Evolutionary conservation across 2,329 filamentous ascomycete genomes (phyloP), one percentile per base, ranked within the genome.

Genomic region (Coniella lustricola): DNA sequence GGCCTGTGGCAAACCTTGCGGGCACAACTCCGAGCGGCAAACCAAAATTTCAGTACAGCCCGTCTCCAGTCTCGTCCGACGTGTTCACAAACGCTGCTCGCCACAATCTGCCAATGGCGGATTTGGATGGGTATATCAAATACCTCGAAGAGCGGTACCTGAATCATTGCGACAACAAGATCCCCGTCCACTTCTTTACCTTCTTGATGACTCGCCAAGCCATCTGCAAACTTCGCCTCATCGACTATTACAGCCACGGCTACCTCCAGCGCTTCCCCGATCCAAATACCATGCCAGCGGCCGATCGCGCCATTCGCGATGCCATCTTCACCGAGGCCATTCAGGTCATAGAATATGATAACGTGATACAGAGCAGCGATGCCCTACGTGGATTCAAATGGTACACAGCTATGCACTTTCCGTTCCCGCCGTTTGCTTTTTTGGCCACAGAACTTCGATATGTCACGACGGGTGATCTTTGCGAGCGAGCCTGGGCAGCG

Each of bases 371-470:
- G 52, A 67, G 68, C 1, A 69, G 72, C 5, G 70, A 76, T 14
- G 69, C 64, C 42, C 63, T 82, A 3, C 69, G 69, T 14, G 69
- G 74, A 2, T 82, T 77, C 55, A 67, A 67, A 44, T 82, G 79
- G 79, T 82, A 77, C 57, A 77, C 75, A 0, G 68, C 73, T 54
- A 73, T 80, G 56, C 71, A 81, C 59, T 79, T 81, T 47, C 79
- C 79, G 8, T 73, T 82, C 53, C 77, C 77, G 2, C 78, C 76
- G 1, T 82, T 81, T 61, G 77, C 82, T 60, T 80, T 77, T 56
- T 66, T 82, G 18, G 69, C 79, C 12, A 73, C 72, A 42, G 77
- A 81, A 57, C 65, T 82, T 33, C 74, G 74, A 5, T 62, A 67
- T 18, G 71, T 76, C 21, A 72, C 71, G 3, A 69, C 68, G 0